Evolutionary conservation across 2,329 filamentous ascomycete species (phyloP), one percentile per base, ranked within the genome.

Genomic region (Alternaria gansuensis): DNA sequence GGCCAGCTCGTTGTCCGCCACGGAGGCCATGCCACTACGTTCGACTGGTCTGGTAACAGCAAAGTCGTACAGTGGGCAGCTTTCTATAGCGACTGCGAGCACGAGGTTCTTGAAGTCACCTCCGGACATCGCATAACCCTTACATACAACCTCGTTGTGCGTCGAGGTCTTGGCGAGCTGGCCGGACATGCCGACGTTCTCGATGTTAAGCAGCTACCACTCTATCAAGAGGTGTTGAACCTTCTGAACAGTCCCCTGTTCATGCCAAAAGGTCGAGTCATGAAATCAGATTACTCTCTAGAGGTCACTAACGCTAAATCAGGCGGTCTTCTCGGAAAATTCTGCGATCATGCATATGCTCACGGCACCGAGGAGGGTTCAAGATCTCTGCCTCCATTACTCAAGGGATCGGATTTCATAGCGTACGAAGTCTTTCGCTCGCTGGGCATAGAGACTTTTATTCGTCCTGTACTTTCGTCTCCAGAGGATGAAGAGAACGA

Each of bases 101-200:
- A 85, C 52, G 82, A 85, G 60, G 80, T 85, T 1, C 64, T 80
- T 0, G 78, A 82, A 13, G 80, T 88, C 5, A 82, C 74, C 0
- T 63, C 73, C 1, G 85, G 85, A 0, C 78, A 88, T 56, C 82
- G 84, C 0, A 60, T 88, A 14, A 64, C 64, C 0, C 68, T 89
- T 23, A 88, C 85, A 0, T 88, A 88, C 73, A 88, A 88, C 39
- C 55, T 89, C 1, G 86, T 80, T 60, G 72, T 78, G 10, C 73
- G 75, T 2, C 68, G 74, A 23, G 73, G 77, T 4, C 67, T 73
- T n/a, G 77, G 75, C 8, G 66, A 74, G 13, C 68, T 74, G 6
- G 66, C 63, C 49, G 70, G 60, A 9, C 51, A 59, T 4, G 48
- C 55, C 23, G 41, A 53, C 7, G 58, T 43, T n/a, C 65, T 80